A percentile compares a stretch with the other conserved stretches of the same genome.
phyloP scores from a whole-genome alignment of 768 basidiomycete genomes.

The Ramaria sp. region DNA sequence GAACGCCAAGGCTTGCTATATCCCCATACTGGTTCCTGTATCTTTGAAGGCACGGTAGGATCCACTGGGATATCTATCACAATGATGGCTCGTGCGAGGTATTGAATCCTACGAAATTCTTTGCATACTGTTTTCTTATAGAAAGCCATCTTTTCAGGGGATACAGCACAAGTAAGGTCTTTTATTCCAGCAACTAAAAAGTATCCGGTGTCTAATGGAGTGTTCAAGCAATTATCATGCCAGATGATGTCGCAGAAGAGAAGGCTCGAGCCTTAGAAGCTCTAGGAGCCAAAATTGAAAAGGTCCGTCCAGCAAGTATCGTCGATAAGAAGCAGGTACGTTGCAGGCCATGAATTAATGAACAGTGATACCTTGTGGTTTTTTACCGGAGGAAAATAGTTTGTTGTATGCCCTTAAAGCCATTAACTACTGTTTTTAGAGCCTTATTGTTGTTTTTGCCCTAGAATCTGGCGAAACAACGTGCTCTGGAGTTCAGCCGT shows the following conservation, averaged over 20 bases:
- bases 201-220: constrained; percentile 6
- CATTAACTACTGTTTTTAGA: not conserved
- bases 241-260: constrained; percentile 82
- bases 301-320: constrained; percentile 89
- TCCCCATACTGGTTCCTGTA: constrained; percentile 81
- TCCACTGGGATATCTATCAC: constrained; percentile 96
- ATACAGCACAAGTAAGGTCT: constrained; percentile 66
- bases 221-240: constrained; percentile 71
- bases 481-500: constrained; percentile 63
- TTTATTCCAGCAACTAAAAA: not conserved
- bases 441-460: not conserved
- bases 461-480: constrained; percentile 80
- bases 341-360: constrained; percentile 13
- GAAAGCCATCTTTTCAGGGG: constrained; percentile 38
- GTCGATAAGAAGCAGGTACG: constrained; percentile 90
- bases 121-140: not conserved
- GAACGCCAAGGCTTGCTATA: constrained; percentile 72
- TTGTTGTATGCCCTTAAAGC: constrained; percentile 41
- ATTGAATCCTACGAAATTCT: not conserved
- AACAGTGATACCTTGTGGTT: constrained; percentile 9
- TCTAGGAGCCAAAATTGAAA: constrained; percentile 82
- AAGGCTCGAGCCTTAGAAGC: constrained; percentile 77
- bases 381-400: constrained; percentile 26
- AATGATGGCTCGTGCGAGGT: constrained; percentile 84
- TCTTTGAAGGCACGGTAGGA: constrained; percentile 96